Evolutionary conservation across 176 grass and related monocot genomes (phyloP).

Genomic region (Carex myosuroides): DNA sequence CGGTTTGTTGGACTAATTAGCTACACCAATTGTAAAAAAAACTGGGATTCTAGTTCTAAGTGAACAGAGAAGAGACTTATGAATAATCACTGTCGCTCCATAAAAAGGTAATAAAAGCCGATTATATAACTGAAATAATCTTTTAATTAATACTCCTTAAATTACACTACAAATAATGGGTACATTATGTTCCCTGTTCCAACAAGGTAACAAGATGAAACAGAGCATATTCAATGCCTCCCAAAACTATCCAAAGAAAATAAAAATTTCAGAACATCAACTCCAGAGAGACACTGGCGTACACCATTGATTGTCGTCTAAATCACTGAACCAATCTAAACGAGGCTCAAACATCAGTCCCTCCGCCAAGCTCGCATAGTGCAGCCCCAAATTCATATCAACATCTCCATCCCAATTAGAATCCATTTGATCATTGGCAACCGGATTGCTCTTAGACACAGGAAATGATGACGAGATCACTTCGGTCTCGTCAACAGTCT

Average conservation of each 20-base stretch:
- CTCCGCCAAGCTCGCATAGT: conserved; percentile 24
- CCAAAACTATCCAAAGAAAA: not conserved
- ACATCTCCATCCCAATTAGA: conserved; percentile 6
- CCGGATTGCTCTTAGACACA: not conserved
- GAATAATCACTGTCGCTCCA: too few species aligned
- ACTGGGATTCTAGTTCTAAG: too few species aligned
- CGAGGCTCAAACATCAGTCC: conserved; percentile 30
- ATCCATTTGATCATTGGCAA: not conserved
- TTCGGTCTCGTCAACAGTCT: not conserved
- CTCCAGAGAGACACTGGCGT: conserved; percentile 28
- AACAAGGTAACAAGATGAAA: not conserved
- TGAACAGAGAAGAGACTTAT: too few species aligned
- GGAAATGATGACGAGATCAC: not conserved
- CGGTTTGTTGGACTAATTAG: too few species aligned
- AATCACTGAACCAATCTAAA: not conserved
- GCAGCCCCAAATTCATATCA: conserved; percentile 13
- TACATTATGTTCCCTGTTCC: too few species aligned
- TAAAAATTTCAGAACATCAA: not conserved
- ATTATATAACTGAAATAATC: too few species aligned
- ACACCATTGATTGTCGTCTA: conserved; percentile 19
- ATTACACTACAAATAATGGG: too few species aligned
- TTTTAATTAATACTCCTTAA: too few species aligned
- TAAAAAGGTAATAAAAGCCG: too few species aligned
- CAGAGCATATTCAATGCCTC: not conserved
- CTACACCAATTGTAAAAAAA: too few species aligned